A percentile compares a stretch with the other conserved stretches of the same genome.
Evolutionary conservation across 2,329 filamentous ascomycete genomes (phyloP).

Genomic region (Cytospora leucostoma): DNA sequence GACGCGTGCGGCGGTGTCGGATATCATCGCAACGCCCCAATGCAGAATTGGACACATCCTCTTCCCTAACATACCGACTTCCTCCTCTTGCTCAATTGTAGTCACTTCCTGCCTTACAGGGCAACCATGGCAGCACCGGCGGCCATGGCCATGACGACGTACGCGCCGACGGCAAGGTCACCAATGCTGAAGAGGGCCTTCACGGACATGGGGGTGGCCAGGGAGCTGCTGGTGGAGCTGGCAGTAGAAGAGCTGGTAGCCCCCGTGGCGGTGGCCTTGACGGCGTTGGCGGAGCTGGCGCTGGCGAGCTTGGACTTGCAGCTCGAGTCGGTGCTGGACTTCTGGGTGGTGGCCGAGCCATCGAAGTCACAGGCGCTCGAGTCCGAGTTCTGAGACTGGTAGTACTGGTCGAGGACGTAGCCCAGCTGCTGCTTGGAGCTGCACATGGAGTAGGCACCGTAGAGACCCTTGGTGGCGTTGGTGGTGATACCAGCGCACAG

Average conservation of each 20-base stretch:
- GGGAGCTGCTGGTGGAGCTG: conserved; percentile 39
- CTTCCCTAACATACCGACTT: neutral
- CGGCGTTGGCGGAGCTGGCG: conserved; percentile 59
- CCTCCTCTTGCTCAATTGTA: neutral
- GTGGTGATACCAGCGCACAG: conserved; percentile 69
- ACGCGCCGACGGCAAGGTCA: conserved; percentile 51
- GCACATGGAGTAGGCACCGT: conserved; percentile 81
- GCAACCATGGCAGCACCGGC: conserved; percentile 56
- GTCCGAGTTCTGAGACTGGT: conserved; percentile 55
- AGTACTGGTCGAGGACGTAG: conserved; percentile 75
- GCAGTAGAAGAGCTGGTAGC: conserved; percentile 35
- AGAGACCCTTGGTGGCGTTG: conserved; percentile 67
- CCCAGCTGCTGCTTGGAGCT: conserved; percentile 68
- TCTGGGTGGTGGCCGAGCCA: conserved; percentile 55
- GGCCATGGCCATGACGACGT: conserved; percentile 53
- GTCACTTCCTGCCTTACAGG: conserved; percentile 44
- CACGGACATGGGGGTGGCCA: conserved; percentile 40
- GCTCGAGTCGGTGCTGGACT: conserved; percentile 46
- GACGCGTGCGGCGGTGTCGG: conserved; percentile 21
- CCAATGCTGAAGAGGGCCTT: conserved; percentile 47
- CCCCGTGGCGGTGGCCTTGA: conserved; percentile 49
- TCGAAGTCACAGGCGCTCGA: conserved; percentile 69
- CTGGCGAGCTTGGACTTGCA: conserved; percentile 63
- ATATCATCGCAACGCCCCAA: conserved; percentile 28
- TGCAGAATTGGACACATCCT: conserved; percentile 4